These are phyloP conservation scores for Acanthamoeba royreba DNA, from an alignment of 208 protist species.

Conservation along the genomic window DNA sequence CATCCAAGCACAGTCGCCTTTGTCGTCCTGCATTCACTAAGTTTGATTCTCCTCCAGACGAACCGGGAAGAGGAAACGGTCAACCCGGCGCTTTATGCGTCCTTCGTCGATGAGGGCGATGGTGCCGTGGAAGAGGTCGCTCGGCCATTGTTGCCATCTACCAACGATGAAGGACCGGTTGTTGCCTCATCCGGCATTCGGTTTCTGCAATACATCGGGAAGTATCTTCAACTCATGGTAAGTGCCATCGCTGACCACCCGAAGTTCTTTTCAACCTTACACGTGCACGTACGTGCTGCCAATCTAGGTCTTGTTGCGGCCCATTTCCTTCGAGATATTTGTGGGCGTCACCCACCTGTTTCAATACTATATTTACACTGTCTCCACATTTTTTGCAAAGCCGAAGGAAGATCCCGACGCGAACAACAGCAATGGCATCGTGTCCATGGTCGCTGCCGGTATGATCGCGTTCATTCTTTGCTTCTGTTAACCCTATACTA, in stretches of 20 bases:
- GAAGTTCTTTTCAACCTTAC: neutral
- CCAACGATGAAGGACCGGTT: neutral
- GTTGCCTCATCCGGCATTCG: neutral
- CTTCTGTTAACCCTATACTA: neutral
- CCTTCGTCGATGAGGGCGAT: slow-evolving; percentile 16
- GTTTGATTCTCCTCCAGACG: neutral
- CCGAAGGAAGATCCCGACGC: neutral
- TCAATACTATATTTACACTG: neutral
- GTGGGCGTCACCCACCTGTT: slow-evolving; percentile 21
- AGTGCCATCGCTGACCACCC: no score
- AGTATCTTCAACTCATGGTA: slow-evolving; percentile 22
- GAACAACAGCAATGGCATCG: neutral
- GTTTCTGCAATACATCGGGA: slow-evolving; percentile 27
- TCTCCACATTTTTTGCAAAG: neutral
- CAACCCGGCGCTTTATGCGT: neutral
- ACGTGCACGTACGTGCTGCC: neutral
- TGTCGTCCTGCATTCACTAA: neutral
- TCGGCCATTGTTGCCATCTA: neutral
- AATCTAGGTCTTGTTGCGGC: neutral
- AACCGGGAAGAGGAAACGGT: neutral
- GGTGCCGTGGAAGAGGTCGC: neutral
- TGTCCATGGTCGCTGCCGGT: neutral
- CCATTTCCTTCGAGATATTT: slow-evolving; percentile 34
- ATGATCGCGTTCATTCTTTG: neutral
- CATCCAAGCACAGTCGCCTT: neutral